Percentiles rank a stretch among this genome's conserved stretches.
phyloP scores from a whole-genome alignment of 2,329 filamentous ascomycete genomes.

The Sclerotinia minor region DNA sequence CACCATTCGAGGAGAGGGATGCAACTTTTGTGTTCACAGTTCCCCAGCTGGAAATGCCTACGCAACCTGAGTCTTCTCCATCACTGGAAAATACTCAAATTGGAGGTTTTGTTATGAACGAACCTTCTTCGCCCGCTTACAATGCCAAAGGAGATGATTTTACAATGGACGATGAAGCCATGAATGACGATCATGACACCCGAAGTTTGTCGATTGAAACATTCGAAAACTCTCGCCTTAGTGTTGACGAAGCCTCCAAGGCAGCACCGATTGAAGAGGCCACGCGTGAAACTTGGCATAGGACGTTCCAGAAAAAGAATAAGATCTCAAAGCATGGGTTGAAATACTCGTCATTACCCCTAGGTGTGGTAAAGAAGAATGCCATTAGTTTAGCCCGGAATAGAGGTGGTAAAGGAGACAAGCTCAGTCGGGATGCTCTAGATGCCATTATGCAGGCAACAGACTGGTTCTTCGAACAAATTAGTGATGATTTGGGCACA shows the following conservation, averaged over 20 bases:
- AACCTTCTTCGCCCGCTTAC: background rate
- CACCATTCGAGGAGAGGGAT: constrained; percentile 40
- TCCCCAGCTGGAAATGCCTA: constrained; percentile 34
- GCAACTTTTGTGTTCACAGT: constrained; percentile 41
- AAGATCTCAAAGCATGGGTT: constrained; percentile 69
- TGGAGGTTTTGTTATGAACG: background rate
- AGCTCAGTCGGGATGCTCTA: constrained; percentile 72
- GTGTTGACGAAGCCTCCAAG: background rate
- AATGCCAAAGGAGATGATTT: background rate
- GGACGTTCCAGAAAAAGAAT: constrained; percentile 45
- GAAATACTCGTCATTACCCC: constrained; percentile 72
- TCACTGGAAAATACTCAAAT: background rate
- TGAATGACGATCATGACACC: constrained; percentile 1
- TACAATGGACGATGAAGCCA: constrained; percentile 4
- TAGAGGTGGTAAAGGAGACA: constrained; percentile 64
- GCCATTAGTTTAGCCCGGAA: constrained; percentile 70
- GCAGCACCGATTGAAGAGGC: background rate
- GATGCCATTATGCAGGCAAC: constrained; percentile 75
- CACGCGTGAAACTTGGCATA: background rate
- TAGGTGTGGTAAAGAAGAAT: constrained; percentile 70
- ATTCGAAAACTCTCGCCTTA: background rate
- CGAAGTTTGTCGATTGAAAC: background rate
- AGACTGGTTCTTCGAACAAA: constrained; percentile 90
- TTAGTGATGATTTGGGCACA: constrained; percentile 74
- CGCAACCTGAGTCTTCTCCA: constrained; percentile 13